Conservation (phyloP, 176 grass and related monocot genomes). For the Avena atlantica region DNA sequence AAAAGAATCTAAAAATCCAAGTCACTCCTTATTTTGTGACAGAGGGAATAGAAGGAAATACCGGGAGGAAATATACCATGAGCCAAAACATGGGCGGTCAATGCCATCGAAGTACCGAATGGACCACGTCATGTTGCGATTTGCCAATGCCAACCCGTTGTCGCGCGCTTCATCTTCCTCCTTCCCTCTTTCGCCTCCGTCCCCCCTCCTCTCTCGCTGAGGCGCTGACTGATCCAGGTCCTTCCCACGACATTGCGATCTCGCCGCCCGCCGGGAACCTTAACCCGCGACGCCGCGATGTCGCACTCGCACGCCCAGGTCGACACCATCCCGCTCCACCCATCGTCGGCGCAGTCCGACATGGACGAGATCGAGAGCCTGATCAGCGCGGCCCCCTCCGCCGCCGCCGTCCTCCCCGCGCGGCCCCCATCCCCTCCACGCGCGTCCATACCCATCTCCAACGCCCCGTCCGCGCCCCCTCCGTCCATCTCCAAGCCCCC, state of each 20-base stretch:
- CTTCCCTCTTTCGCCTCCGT: background rate
- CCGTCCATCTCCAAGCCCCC: slow-evolving; percentile 35
- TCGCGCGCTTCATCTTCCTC: background rate
- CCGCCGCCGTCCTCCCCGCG: slow-evolving; percentile 51
- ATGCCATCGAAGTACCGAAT: no score
- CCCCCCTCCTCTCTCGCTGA: no score
- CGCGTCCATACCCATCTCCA: slow-evolving; percentile 73
- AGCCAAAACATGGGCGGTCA: no score
- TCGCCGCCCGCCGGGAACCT: background rate
- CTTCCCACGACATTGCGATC: background rate
- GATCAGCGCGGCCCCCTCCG: slow-evolving; percentile 49
- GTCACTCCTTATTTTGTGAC: no score
- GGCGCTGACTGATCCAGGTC: background rate
- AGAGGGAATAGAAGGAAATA: no score
- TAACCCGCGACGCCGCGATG: slow-evolving; percentile 44
- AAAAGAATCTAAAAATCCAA: no score
- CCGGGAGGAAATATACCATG: no score
- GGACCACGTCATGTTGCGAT: no score
- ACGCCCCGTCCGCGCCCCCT: background rate
- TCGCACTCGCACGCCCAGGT: slow-evolving; percentile 40
- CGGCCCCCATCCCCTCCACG: slow-evolving; percentile 63
- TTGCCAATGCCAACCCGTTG: background rate
- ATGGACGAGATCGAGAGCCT: slow-evolving; percentile 95
- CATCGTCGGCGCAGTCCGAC: slow-evolving; percentile 82
- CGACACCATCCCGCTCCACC: slow-evolving; percentile 77